phyloP scores from a whole-genome alignment of 306 rosid species.

The Spatholobus suberectus region DNA sequence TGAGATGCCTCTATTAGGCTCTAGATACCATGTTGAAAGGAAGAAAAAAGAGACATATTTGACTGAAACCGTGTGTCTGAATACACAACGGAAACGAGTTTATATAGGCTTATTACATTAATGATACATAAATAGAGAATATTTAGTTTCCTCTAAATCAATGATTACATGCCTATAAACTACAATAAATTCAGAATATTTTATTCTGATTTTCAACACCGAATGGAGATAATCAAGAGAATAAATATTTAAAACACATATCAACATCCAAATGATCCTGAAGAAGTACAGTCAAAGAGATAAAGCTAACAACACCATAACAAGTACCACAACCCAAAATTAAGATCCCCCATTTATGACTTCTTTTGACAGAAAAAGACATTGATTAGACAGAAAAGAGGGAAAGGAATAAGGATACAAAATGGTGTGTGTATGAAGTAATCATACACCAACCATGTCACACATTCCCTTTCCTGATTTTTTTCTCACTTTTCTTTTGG shows the following conservation, averaged over 20 bases:
- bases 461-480: neutral
- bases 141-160: no score
- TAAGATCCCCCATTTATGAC: neutral
- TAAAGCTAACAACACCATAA: neutral
- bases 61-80: no score
- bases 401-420: neutral
- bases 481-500: neutral
- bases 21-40: no score
- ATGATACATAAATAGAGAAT: no score
- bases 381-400: neutral
- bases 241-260: neutral
- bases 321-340: neutral
- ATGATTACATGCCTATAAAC: no score
- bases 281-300: neutral
- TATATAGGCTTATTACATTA: no score
- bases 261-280: neutral
- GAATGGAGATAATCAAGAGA: conserved; percentile 1
- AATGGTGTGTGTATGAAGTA: neutral
- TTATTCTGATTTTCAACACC: no score
- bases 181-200: no score
- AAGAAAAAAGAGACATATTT: no score
- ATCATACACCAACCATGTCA: neutral
- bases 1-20: no score
- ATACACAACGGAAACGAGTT: no score
- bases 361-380: neutral